These are phyloP conservation scores for Jacaranda copaia DNA, from an alignment of 257 asterid species.

Conservation along the genomic window DNA sequence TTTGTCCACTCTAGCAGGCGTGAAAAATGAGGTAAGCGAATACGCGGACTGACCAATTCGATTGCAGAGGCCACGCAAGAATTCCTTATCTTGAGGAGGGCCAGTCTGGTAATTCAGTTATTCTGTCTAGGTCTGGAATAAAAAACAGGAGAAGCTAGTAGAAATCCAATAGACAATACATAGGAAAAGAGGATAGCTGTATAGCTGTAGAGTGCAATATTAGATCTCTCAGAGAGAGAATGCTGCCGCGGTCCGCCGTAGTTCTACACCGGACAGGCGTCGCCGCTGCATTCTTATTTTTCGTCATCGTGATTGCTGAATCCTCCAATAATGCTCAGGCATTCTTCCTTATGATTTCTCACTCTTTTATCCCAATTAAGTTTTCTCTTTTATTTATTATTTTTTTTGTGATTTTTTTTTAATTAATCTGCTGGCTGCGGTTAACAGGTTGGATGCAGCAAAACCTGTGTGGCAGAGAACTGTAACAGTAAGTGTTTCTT, in stretches of 20 bases:
- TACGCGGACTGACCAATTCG: conserved; percentile 41
- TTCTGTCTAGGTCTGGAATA: not conserved
- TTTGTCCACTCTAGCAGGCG: not conserved
- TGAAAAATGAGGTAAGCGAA: not conserved
- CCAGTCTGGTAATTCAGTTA: conserved; percentile 19
- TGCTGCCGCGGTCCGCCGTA: conserved; percentile 45
- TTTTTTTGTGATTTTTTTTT: too few relatives aligned
- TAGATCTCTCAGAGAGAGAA: conserved; percentile 29
- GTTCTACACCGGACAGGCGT: conserved; percentile 30
- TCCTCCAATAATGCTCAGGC: conserved; percentile 64
- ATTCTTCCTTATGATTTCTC: conserved; percentile 2
- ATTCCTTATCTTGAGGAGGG: conserved; percentile 39
- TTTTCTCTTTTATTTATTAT: too few relatives aligned
- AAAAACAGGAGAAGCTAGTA: not conserved
- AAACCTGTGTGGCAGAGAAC: conserved; percentile 69
- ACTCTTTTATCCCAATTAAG: not conserved
- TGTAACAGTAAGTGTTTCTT: conserved; percentile 59
- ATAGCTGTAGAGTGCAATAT: not conserved
- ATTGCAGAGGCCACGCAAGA: conserved; percentile 38
- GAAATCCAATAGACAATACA: not conserved
- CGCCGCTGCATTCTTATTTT: conserved; percentile 52
- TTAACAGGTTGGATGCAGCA: conserved; percentile 70
- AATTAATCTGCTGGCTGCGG: conserved; percentile 23
- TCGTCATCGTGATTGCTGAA: conserved; percentile 43
- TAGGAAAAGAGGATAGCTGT: not conserved